Base-by-base conservation (phyloP, 768 basidiomycete species). In the Strobilomyces echinocephalus region DNA sequence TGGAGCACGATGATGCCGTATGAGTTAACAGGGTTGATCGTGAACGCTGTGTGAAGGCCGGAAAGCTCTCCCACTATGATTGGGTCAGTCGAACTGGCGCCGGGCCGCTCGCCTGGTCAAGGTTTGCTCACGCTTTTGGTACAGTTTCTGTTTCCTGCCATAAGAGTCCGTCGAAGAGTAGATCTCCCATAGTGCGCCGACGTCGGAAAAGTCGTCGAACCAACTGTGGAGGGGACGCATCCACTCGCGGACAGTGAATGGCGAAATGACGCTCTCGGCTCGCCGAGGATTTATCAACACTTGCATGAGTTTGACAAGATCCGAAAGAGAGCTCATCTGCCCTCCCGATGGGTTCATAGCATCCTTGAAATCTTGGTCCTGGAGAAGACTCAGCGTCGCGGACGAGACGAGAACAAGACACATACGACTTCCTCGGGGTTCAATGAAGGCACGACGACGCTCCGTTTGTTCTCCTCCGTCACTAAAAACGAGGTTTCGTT, bases 241-340 rank as follows among this genome's bases (percentile, higher is more conserved):
- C 77, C 76, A 77, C 60, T 75, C 76, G 7, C 70, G 65, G n/a
- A 76, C 50, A 14, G 72, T 70, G 16, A 59, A 59, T 1, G 62
- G 46, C 8, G 76, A 68, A 10, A 76, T 46, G 18, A 76, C 54
- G 14, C 72, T 69, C 24, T 70, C 69, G 18, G 61, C 61, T 18
- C 51, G 64, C 30, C 33, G 58, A 11, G 80, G 77, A 36, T 79
- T 70, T 26, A 82, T 68, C 42, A 82, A 59, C 4, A 73, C 71
- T 49, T 74, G 73, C 70, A 77, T 77, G 43, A 79, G 47, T 7
- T 60, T 74, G 15, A 64, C 62, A 8, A 79, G 64, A 57, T 82
- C 82, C 1, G 72, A 59, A 11, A 82, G 65, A 0, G 79, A 80
- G 54, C 74, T 72, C 58, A 77, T 78, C 55, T 83, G 80, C 2